A percentile compares a stretch with the other conserved stretches of the same genome.
Conservation (phyloP, 2,329 filamentous ascomycete genomes). For the Cercospora nicotianae region DNA sequence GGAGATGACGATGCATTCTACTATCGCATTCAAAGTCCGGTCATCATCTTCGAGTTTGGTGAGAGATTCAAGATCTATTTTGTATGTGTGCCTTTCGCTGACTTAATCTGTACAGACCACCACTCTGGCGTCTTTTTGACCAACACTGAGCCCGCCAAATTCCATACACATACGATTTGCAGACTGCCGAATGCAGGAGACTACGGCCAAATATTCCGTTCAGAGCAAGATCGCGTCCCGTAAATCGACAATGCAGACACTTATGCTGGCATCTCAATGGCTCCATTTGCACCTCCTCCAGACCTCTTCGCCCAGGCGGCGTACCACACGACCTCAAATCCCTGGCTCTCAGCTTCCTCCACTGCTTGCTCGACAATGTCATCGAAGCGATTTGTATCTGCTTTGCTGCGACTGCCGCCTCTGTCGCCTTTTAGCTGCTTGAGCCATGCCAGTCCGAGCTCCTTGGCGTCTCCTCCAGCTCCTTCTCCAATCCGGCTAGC, state of each 20-base stretch:
- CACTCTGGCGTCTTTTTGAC: conserved; percentile 66
- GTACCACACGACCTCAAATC: conserved; percentile 18
- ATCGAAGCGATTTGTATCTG: conserved; percentile 8
- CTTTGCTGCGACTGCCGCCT: conserved; percentile 1
- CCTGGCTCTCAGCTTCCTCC: conserved; percentile 10
- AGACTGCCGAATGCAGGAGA: conserved; percentile 74
- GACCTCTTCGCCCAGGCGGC: conserved; percentile 15
- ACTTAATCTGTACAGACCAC: conserved; percentile 55
- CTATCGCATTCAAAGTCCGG: conserved; percentile 73
- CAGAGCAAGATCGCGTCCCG: conserved; percentile 23
- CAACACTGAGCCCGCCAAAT: conserved; percentile 72
- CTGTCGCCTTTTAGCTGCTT: conserved; percentile 9
- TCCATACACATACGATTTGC: conserved; percentile 74
- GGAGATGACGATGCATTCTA: conserved; percentile 71
- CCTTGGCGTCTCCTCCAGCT: not conserved
- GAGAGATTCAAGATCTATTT: conserved; percentile 55
- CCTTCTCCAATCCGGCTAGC: conserved; percentile 11
- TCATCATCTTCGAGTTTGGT: conserved; percentile 71
- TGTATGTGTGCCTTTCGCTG: conserved; percentile 67
- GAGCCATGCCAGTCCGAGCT: conserved; percentile 17
- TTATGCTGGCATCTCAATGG: conserved; percentile 8
- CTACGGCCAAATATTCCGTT: conserved; percentile 59
- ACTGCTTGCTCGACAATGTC: conserved; percentile 9
- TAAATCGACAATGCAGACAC: not conserved
- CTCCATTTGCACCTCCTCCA: conserved; percentile 2